Evolutionary conservation across 2,329 filamentous ascomycete species (phyloP), one percentile per base, ranked within the genome.

Genomic region (Akanthomyces dipterigenus): DNA sequence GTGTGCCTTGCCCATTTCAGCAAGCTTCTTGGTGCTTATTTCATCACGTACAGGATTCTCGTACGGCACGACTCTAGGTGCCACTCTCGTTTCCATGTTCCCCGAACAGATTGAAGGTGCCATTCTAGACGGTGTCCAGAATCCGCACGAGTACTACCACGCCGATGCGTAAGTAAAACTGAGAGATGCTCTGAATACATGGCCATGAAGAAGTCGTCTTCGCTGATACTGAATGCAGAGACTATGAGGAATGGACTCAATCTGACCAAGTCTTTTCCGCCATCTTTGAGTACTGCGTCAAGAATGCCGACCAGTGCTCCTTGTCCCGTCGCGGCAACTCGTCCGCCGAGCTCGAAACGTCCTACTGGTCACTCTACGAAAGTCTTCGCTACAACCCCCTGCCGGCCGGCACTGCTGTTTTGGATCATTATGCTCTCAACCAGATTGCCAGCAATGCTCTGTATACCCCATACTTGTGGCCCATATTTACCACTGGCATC

Each of bases 61-160:
- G 1, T 78, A 78, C 58, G 76, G 77, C 16, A 75, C 73, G 1
- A 65, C 71, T 6, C 64, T 79, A 1, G 77, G 77, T 7, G 67
- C 68, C 3, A 76, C 72, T 0, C 65, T 73, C 14, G 74, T 74
- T 7, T 72, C 74, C 22, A 75, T 79, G 72, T 77, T 77, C 61
- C 77, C 76, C 1, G 73, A 77, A 24, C 68, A 72, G 43, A 68
- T 78, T 24, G 75, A 75, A 24, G 69, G 68, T 38, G 59, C 78
- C 11, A 63, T 78, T 16, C 63, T 79, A 2, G 77, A 78, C 63
- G 73, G 73, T 53, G 68, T 71, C 5, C 59, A 68, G 26, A 75
- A 73, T 54, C 67, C 68, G 7, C 67, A 68, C 34, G 66, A 75
- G 45, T 75, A 73, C 61, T 75, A 71, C 61, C 64, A 70, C 42